phyloP scores from a whole-genome alignment of 345 rosid genomes.

The Stellera chamaejasme region DNA sequence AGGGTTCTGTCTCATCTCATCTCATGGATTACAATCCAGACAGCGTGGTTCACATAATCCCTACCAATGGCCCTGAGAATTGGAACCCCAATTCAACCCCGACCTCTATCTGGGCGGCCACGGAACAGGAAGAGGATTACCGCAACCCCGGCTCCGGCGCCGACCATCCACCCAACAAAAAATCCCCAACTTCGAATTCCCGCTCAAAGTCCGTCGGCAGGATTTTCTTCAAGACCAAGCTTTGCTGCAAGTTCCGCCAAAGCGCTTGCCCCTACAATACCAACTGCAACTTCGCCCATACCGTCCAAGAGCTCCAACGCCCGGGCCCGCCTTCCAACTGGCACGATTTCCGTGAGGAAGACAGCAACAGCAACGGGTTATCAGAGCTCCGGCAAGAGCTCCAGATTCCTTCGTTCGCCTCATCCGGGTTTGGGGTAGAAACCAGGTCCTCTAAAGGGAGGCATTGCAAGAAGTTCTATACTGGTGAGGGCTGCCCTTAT shows the following conservation, averaged over 20 bases:
- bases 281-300: constrained; percentile 75
- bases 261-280: constrained; percentile 65
- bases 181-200: constrained; percentile 39
- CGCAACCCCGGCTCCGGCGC: constrained; percentile 26
- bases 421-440: constrained; percentile 33
- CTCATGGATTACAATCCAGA: constrained; percentile 44
- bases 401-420: constrained; percentile 61
- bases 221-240: constrained; percentile 67
- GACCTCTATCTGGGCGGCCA: constrained; percentile 56
- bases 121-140: constrained; percentile 54
- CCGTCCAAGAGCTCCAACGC: constrained; percentile 67
- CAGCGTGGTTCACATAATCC: constrained; percentile 49
- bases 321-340: constrained; percentile 61
- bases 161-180: constrained; percentile 47
- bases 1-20: constrained; percentile 27
- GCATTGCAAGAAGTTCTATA: constrained; percentile 86
- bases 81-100: constrained; percentile 51
- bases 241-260: constrained; percentile 55
- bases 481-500: constrained; percentile 87
- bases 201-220: constrained; percentile 50
- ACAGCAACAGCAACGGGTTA: constrained; percentile 2
- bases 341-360: constrained; percentile 67
- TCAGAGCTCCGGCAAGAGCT: constrained; percentile 47
- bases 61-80: constrained; percentile 31
- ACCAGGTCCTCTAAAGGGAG: constrained; percentile 65